These are phyloP conservation scores for Phytophthora aleatoria DNA, from an alignment of 352 stramenopile genomes.

Conservation along the genomic window DNA sequence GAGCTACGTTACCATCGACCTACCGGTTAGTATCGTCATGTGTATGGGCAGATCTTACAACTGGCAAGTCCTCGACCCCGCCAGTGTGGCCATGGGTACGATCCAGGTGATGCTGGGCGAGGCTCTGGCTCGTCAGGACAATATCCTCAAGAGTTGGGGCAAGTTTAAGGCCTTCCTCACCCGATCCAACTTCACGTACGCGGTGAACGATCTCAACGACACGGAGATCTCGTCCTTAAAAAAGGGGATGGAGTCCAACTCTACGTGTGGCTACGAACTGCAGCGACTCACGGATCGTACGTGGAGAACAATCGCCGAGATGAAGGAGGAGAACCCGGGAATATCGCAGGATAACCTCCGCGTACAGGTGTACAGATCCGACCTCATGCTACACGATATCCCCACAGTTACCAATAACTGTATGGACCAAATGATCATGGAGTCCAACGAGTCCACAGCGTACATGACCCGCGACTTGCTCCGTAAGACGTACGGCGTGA, in stretches of 20 bases:
- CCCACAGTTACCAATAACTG: slow-evolving; percentile 41
- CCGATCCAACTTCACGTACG: slow-evolving; percentile 33
- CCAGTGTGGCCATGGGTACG: slow-evolving; percentile 30
- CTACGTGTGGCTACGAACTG: slow-evolving; percentile 43
- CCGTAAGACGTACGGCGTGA: slow-evolving; percentile 37
- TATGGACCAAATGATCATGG: slow-evolving; percentile 39
- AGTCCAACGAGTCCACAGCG: slow-evolving; percentile 32
- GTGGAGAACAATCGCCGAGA: slow-evolving; percentile 34
- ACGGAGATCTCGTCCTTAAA: slow-evolving; percentile 45
- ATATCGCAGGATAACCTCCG: slow-evolving; percentile 24
- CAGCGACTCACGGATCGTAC: slow-evolving; percentile 38
- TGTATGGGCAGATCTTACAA: slow-evolving; percentile 32
- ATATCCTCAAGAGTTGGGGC: slow-evolving; percentile 25
- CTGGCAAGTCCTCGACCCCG: slow-evolving; percentile 29
- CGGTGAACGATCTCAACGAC: slow-evolving; percentile 38
- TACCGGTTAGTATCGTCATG: slow-evolving; percentile 38
- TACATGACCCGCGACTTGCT: slow-evolving; percentile 39
- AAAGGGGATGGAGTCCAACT: slow-evolving; percentile 34
- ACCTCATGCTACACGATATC: slow-evolving; percentile 40
- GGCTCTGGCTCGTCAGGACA: slow-evolving; percentile 27
- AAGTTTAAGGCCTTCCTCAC: slow-evolving; percentile 36
- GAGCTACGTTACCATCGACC: slow-evolving; percentile 41
- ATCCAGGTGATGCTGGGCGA: slow-evolving; percentile 31
- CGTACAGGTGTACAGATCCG: slow-evolving; percentile 31
- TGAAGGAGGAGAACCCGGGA: slow-evolving; percentile 25